Evolutionary conservation across 2,329 filamentous ascomycete species (phyloP).

Genomic region (Aspergillus carbonarius): DNA sequence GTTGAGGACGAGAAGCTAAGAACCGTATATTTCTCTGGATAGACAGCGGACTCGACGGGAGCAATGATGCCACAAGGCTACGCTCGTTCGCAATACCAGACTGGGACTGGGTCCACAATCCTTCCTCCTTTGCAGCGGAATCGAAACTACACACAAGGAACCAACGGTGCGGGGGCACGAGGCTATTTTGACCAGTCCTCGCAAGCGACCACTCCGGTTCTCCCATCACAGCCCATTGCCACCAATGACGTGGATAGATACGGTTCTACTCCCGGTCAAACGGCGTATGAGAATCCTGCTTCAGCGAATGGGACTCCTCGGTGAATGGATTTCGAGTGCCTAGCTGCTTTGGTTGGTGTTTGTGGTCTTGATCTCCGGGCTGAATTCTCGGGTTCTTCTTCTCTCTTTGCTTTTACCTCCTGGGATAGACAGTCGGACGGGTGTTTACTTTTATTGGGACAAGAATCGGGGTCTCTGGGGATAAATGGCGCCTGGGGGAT

Average conservation of each 20-base stretch:
- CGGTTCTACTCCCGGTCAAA: constrained; percentile 26
- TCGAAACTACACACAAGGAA: constrained; percentile 30
- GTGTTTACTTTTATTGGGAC: constrained; percentile 27
- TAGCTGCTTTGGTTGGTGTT: constrained; percentile 15
- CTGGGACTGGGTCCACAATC: constrained; percentile 31
- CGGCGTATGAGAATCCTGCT: constrained; percentile 31
- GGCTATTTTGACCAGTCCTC: constrained; percentile 36
- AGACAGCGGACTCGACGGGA: constrained; percentile 38
- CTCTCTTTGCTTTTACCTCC: constrained; percentile 19
- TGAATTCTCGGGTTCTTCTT: constrained; percentile 8
- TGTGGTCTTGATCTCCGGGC: constrained; percentile 10
- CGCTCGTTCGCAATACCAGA: constrained; percentile 34
- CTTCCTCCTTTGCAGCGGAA: constrained; percentile 37
- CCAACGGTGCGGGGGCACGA: constrained; percentile 29
- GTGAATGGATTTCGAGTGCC: constrained; percentile 20
- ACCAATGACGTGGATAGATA: constrained; percentile 34
- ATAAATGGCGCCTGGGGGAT: constrained; percentile 30
- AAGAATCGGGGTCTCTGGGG: constrained; percentile 23
- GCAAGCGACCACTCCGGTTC: constrained; percentile 33
- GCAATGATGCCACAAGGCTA: constrained; percentile 39
- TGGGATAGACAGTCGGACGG: constrained; percentile 35
- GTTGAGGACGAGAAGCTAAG: constrained; percentile 27
- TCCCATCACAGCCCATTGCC: constrained; percentile 36
- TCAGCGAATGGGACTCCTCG: constrained; percentile 35
- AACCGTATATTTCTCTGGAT: constrained; percentile 25